Base-by-base conservation (phyloP, 805 yeast genomes). In the Cyberlindnera xylosilytica region DNA sequence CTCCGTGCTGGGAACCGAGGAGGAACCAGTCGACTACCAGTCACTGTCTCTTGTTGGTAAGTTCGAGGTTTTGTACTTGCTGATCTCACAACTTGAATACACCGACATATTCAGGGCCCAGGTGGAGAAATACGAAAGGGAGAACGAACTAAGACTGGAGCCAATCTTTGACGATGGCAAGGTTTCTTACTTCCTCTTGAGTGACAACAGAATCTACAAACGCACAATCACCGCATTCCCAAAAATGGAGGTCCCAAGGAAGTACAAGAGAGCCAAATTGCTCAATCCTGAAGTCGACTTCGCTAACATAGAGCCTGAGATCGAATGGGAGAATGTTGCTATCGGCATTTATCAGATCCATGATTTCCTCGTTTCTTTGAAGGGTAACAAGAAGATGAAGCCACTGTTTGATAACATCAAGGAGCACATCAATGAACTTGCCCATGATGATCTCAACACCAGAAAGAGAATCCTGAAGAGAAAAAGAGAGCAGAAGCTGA, bases 401-500 rank as follows among this genome's bases (percentile, higher is more conserved):
- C 60, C 61, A n/a, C 39, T 72, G 12, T 61, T 59, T 39, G 53
- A 46, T 26, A 51, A 53, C 19, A 52, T 72, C 41, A 63, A 64
- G 45, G 45, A 38, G 9, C 57, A 58, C 44, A 57, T 66, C 19
- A 61, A 69, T 37, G 60, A 51, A 16, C 58, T 73, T 6, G 66
- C 70, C 1, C 53, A 50, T 8, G 69, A 67, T 44, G 87, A 81
- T 53, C 50, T 76, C 30, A 72, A 69, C 44, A 78, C 77, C 51
- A 65, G 87, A 49, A 75, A 71, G 52, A 72, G 71, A 45, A 65
- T 79, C 15, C 57, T 73, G 22, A 76, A 76, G 48, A 67, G 84
- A 52, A 76, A 72, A 51, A 81, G 78, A 57, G 87, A 81, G 42
- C 72, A 76, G 35, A 81, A 83, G 49, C 70, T 85, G 72, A 77